Base-by-base conservation (phyloP, 2,329 filamentous ascomycete species). In the Ilyonectria sp. region DNA sequence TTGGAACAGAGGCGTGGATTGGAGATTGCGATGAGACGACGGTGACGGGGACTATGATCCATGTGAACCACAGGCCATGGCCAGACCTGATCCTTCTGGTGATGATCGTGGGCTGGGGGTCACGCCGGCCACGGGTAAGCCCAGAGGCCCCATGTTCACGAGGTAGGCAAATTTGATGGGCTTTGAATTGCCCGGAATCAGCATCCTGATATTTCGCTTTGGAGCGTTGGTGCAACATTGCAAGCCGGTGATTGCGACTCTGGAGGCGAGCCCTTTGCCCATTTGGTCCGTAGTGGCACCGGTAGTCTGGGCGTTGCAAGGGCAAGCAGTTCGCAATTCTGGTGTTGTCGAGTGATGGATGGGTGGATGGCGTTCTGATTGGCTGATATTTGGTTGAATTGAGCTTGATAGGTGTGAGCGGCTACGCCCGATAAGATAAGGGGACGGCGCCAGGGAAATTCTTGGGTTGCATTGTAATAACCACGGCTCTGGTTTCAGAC, bases 391-490 rank as follows among this genome's bases (percentile, higher is more conserved):
- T 44, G 11, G 56, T 46, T 43, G 52, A 33, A 53, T 52, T 57
- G 64, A 56, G 49, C 29, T 61, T 63, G 58, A 60, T 15, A 44
- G 35, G 37, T 40, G 15, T 17, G 37, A n/a, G 40, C 19, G 40
- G 40, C 40, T 43, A n/a, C 17, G 10, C 17, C 53, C 53, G 75
- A 77, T 77, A 75, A 77, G 75, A 77, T 77, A 77, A 74, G 61
- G 61, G 35, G 58, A 65, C 49, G 31, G 29, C 50, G 15, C 49
- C 23, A 8, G 21, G 60, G 65, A 75, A 73, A 71, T 75, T 69
- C 67, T 70, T 70, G 57, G 66, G 63, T 68, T 68, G 60, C 68
- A 68, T 71, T 55, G 62, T 29, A 61, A 61, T 62, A 43, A 44
- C 35, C 21, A 43, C 21, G 46, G 29, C 50, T 47, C 50, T 59